Percentiles rank a stretch among this genome's conserved stretches.
Evolutionary conservation across 768 basidiomycete species (phyloP).

Genomic region (Lyophyllum decastes): DNA sequence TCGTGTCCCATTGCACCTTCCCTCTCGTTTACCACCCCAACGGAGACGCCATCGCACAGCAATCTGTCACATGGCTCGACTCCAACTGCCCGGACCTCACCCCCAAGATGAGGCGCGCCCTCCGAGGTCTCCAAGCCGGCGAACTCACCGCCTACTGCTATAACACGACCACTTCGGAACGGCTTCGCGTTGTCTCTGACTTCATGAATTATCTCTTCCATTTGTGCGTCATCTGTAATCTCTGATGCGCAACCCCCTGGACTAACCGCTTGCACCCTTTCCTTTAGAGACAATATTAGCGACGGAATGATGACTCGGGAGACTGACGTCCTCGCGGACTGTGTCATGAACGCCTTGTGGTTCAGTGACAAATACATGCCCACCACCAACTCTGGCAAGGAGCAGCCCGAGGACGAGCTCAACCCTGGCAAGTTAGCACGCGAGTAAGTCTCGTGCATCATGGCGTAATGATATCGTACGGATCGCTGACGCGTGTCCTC

Average conservation of each 20-base stretch:
- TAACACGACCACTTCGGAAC: conserved; percentile 51
- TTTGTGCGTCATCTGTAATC: conserved; percentile 35
- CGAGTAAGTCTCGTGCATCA: conserved; percentile 47
- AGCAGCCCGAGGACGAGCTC: conserved; percentile 41
- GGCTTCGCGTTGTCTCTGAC: conserved; percentile 66
- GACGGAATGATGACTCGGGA: conserved; percentile 75
- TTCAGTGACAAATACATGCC: conserved; percentile 54
- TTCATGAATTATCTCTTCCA: conserved; percentile 67
- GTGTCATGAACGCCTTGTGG: conserved; percentile 74
- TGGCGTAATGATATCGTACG: not conserved
- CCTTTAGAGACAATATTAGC: conserved; percentile 65
- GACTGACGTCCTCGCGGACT: conserved; percentile 56
- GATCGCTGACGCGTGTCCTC: conserved; percentile 2
- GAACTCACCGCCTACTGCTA: conserved; percentile 70
- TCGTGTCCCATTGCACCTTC: conserved; percentile 53
- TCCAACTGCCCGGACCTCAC: conserved; percentile 46
- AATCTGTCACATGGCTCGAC: conserved; percentile 54
- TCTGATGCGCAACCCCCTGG: not conserved
- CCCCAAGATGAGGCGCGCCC: conserved; percentile 43
- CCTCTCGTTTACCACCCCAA: conserved; percentile 43
- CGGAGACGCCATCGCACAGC: conserved; percentile 45
- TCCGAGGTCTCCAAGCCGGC: conserved; percentile 63
- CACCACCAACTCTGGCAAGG: conserved; percentile 37
- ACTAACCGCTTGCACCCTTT: conserved; percentile 4
- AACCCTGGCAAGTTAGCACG: conserved; percentile 65